These are phyloP conservation scores for Ceratocystis diversiconidia DNA, from an alignment of 2,329 filamentous ascomycete genomes.

Conservation along the genomic window DNA sequence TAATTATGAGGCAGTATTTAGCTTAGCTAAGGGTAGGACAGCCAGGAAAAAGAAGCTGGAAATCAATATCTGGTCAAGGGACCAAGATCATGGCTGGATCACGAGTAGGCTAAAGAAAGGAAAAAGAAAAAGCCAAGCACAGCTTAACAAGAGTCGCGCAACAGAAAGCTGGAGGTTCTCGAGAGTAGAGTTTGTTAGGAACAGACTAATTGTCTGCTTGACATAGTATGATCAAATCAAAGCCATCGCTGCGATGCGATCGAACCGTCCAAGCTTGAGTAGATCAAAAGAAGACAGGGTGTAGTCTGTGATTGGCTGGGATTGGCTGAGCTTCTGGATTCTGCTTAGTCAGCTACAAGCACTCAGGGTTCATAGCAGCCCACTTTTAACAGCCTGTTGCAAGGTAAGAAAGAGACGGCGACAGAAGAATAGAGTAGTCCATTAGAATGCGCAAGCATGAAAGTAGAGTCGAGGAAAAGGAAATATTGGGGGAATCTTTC, in stretches of 20 bases:
- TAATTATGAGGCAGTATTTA: neutral
- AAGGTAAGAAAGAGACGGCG: too few species aligned
- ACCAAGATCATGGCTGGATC: slow-evolving; percentile 2
- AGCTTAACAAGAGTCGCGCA: neutral
- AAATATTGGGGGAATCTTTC: too few species aligned
- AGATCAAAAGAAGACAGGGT: slow-evolving; percentile 11
- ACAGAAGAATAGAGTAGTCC: too few species aligned
- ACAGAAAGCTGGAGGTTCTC: neutral
- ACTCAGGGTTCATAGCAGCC: neutral
- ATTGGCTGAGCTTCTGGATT: neutral
- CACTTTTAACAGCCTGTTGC: neutral
- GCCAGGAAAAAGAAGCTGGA: neutral
- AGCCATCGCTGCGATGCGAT: neutral
- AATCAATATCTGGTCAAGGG: neutral
- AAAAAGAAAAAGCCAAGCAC: neutral
- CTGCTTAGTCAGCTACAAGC: neutral
- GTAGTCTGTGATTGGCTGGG: slow-evolving; percentile 10
- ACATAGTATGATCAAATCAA: neutral
- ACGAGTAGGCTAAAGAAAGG: neutral
- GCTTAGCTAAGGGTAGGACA: neutral
- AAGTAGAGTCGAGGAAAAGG: too few species aligned
- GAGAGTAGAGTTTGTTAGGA: neutral
- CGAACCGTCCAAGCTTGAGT: neutral
- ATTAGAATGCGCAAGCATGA: too few species aligned
- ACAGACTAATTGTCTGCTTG: neutral